Percentiles rank a stretch among this genome's conserved stretches.
These are phyloP conservation scores for Coemansia sp. DNA, from an alignment of 192 early-diverging fungal species.

Conservation along the genomic window DNA sequence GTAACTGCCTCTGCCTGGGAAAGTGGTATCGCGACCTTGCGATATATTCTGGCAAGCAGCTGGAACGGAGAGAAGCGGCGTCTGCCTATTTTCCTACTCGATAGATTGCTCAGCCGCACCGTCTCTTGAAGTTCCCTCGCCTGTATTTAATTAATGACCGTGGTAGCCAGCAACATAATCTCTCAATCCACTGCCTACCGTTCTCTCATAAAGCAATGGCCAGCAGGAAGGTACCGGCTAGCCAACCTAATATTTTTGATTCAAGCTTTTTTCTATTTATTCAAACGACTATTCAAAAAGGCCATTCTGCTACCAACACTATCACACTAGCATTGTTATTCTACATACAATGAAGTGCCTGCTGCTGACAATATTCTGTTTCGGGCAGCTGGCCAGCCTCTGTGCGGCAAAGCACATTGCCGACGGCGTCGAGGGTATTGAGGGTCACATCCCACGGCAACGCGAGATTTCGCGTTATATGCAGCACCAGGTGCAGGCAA, in stretches of 20 bases:
- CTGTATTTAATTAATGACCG: constrained; percentile 5
- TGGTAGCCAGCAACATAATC: background rate
- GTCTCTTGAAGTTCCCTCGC: constrained; percentile 3
- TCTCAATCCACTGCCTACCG: background rate
- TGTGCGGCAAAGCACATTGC: constrained; percentile 21
- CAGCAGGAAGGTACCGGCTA: background rate
- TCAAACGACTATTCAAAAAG: background rate
- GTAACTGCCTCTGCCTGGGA: background rate
- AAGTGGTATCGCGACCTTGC: background rate
- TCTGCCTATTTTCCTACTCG: background rate
- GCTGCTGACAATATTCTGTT: constrained; percentile 13
- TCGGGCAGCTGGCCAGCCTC: constrained; percentile 21
- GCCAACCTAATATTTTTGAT: background rate
- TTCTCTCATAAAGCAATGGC: constrained; percentile 5
- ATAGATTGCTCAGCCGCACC: background rate
- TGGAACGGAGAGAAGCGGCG: background rate
- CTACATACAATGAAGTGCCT: constrained; percentile 22
- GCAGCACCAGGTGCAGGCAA: constrained; percentile 34
- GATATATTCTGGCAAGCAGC: constrained; percentile 6
- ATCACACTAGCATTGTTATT: background rate
- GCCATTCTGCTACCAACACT: background rate
- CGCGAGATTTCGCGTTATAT: constrained; percentile 36
- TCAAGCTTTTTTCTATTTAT: background rate
- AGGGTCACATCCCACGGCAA: constrained; percentile 28
- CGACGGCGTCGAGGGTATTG: constrained; percentile 42